phyloP scores from a whole-genome alignment of 2,329 filamentous ascomycete species.

The Colletotrichum sp. region DNA sequence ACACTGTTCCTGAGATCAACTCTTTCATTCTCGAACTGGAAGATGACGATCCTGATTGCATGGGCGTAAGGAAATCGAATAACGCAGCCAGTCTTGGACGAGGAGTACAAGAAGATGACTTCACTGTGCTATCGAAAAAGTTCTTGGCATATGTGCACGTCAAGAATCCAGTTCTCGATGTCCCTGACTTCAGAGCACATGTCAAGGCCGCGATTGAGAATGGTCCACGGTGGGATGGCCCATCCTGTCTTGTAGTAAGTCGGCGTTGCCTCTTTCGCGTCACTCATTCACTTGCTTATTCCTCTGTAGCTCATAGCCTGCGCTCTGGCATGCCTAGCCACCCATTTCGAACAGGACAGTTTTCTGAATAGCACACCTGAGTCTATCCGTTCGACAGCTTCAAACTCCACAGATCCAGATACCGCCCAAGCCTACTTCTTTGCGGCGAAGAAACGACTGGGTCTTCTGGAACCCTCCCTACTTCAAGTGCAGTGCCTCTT shows the following conservation, averaged over 20 bases:
- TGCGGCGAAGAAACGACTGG: constrained; percentile 34
- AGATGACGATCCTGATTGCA: constrained; percentile 13
- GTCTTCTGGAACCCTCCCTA: constrained; percentile 30
- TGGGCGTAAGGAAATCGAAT: background rate
- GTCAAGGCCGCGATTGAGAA: constrained; percentile 27
- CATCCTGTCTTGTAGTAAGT: constrained; percentile 34
- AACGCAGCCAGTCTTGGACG: constrained; percentile 10
- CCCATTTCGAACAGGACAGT: constrained; percentile 22
- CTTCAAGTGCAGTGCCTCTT: constrained; percentile 35
- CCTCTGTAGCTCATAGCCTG: constrained; percentile 31
- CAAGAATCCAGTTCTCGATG: constrained; percentile 36
- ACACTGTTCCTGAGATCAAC: constrained; percentile 22
- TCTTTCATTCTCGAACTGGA: constrained; percentile 21
- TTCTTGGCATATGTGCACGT: constrained; percentile 36
- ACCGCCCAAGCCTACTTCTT: constrained; percentile 28
- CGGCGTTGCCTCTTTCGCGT: no score
- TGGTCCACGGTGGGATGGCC: constrained; percentile 31
- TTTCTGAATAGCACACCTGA: background rate
- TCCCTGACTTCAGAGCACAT: constrained; percentile 19
- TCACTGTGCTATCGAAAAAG: constrained; percentile 27
- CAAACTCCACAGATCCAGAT: background rate
- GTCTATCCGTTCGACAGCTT: background rate
- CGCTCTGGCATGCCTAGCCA: constrained; percentile 31
- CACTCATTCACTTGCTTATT: background rate
- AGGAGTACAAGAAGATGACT: constrained; percentile 31